Evolutionary conservation across 805 yeast species (phyloP).

Genomic region (Monosporozyma siamensis): DNA sequence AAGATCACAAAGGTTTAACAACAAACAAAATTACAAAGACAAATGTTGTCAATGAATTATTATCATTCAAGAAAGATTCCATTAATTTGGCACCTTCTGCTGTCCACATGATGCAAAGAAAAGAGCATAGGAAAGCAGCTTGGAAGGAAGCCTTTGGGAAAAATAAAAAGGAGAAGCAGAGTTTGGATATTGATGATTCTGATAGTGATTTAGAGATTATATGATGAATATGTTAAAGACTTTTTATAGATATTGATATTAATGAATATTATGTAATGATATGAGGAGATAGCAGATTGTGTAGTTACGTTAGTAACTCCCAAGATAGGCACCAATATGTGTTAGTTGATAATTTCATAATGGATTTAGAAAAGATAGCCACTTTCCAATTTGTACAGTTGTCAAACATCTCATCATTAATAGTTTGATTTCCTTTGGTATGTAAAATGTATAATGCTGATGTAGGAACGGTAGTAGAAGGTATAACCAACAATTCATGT

Average conservation of each 20-base stretch:
- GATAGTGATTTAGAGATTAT: constrained; percentile 30
- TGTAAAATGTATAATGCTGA: constrained; percentile 2
- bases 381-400: background rate
- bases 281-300: too few species aligned
- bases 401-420: background rate
- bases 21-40: constrained; percentile 12
- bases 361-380: constrained; percentile 7
- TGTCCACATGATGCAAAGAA: constrained; percentile 23
- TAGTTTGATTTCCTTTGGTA: background rate
- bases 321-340: constrained; percentile 10
- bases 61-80: constrained; percentile 29
- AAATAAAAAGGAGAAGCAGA: constrained; percentile 1
- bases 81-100: constrained; percentile 29
- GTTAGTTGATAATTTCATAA: constrained; percentile 2
- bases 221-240: constrained; percentile 6
- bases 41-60: constrained; percentile 21
- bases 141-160: constrained; percentile 25
- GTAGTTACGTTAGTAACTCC: too few species aligned
- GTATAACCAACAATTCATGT: constrained; percentile 1
- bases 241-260: constrained; percentile 1
- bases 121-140: constrained; percentile 22
- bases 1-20: background rate
- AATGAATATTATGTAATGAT: too few species aligned
- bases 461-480: too few species aligned
- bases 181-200: constrained; percentile 9